Percentiles rank a stretch among this genome's conserved stretches.
These are phyloP conservation scores for Microdochium nivale DNA, from an alignment of 2,329 filamentous ascomycete genomes.

Conservation along the genomic window DNA sequence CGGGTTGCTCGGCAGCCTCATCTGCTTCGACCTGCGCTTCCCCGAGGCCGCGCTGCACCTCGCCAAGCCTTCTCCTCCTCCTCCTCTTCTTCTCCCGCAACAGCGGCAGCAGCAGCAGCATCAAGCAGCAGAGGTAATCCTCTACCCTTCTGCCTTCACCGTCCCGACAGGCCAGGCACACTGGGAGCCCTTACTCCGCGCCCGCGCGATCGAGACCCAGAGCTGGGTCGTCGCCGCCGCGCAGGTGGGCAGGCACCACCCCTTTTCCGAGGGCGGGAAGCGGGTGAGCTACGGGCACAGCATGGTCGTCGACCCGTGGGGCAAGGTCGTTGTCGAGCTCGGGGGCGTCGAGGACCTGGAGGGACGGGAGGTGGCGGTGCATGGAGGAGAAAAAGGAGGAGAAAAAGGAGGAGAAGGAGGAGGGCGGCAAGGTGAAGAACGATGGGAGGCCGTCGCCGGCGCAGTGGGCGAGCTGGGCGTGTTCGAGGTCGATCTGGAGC, in stretches of 20 bases:
- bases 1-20: conserved; percentile 68
- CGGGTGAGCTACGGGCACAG: conserved; percentile 78
- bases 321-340: conserved; percentile 59
- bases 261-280: conserved; percentile 27
- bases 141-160: conserved; percentile 88
- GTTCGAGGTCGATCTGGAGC: conserved; percentile 42
- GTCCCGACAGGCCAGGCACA: conserved; percentile 76
- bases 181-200: conserved; percentile 72
- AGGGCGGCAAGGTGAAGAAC: too few species aligned
- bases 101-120: background rate
- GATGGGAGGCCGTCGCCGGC: conserved; percentile 16
- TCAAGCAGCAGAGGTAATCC: conserved; percentile 58
- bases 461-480: conserved; percentile 42
- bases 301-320: conserved; percentile 84
- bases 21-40: conserved; percentile 89
- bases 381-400: conserved; percentile 27
- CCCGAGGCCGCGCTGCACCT: conserved; percentile 66
- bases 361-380: conserved; percentile 11
- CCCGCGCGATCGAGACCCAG: conserved; percentile 83
- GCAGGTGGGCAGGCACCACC: conserved; percentile 57
- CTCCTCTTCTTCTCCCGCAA: background rate
- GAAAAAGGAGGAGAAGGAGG: conserved; percentile 5
- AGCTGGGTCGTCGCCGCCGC: conserved; percentile 81
- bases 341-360: conserved; percentile 37
- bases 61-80: conserved; percentile 28